Base-by-base conservation (phyloP, 2,329 filamentous ascomycete genomes). In the Calonectria henricotiae region DNA sequence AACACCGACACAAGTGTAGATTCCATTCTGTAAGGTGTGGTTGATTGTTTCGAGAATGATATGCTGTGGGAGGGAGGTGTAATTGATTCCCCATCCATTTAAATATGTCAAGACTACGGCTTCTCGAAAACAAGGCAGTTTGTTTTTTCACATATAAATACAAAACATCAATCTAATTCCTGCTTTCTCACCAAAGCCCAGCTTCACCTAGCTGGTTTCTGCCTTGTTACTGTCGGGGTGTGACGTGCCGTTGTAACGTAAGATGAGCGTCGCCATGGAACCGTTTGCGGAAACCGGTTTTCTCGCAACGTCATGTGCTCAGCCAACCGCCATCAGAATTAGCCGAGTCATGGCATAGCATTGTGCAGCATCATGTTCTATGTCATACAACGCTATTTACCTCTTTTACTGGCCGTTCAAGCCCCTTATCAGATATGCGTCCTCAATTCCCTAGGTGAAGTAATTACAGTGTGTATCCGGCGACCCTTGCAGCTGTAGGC, bases 261-360 rank as follows among this genome's bases (percentile, higher is more conserved):
- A 62, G 65, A 58, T 55, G 32, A n/a, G 30, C 30, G 44, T 17
- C 30, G 23, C 20, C 32, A 23, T 54, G 27, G 15, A 15, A 58
- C 27, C 3, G 30, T 39, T 30, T 23, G 39, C 47, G 30, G 65
- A 69, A 69, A 69, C 67, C 62, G 39, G 67, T 65, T 65, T 68
- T 39, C 37, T 39, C 15, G 23, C 47, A 54, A 30, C 39, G 32
- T n/a, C 46, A n/a, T 62, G 65, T 37, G 27, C 46, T 55, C n/a
- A 23, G 23, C 13, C 39, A 62, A 51, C n/a, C 23, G 7, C 13
- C 44, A 32, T 30, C 25, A 30, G 41, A 6, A 58, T 68, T 60
- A 15, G 66, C 49, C 23, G 17, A 39, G 49, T 49, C 32, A 27
- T 39, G 11, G 8, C 37, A 27, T 15, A 12, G 20, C 30, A 9